These are phyloP conservation scores for Ulmus americana DNA, from an alignment of 331 rosid genomes.

Conservation along the genomic window DNA sequence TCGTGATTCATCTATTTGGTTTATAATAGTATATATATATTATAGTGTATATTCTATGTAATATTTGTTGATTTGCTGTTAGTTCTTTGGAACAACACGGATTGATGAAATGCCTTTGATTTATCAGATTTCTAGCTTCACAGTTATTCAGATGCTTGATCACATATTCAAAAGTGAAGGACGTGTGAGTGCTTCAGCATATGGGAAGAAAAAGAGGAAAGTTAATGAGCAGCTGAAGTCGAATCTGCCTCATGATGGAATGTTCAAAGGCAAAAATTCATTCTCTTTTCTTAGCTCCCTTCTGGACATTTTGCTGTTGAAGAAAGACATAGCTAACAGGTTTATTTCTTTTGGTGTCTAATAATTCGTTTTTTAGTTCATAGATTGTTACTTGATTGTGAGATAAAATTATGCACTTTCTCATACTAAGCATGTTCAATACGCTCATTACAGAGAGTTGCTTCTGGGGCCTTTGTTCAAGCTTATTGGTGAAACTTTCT, in stretches of 20 bases:
- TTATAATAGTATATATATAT: not conserved
- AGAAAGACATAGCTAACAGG: conserved; percentile 72
- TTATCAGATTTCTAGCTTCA: conserved; percentile 57
- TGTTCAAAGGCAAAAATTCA: conserved; percentile 38
- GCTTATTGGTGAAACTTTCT: conserved; percentile 46
- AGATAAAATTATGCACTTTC: not conserved
- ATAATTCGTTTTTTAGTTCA: not conserved
- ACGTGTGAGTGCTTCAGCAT: conserved; percentile 22
- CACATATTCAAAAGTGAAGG: conserved; percentile 32
- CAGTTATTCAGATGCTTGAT: conserved; percentile 48
- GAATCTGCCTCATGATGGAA: conserved; percentile 23
- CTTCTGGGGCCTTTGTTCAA: conserved; percentile 63
- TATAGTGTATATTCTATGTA: not conserved
- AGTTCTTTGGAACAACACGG: conserved; percentile 7
- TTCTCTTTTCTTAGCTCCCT: conserved; percentile 54
- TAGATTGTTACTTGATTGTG: not conserved
- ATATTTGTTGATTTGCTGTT: conserved; percentile 7
- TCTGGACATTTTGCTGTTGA: conserved; percentile 74
- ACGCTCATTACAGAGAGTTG: conserved; percentile 52
- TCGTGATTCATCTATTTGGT: not conserved
- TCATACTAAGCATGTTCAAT: conserved; percentile 19
- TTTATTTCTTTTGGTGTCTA: conserved; percentile 17
- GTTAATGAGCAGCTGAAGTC: conserved; percentile 28
- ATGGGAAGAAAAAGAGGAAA: conserved; percentile 57
- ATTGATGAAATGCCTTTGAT: conserved; percentile 18